Conservation (phyloP, 2,329 filamentous ascomycete genomes). For the Arthrobotrys sphaeroides region DNA sequence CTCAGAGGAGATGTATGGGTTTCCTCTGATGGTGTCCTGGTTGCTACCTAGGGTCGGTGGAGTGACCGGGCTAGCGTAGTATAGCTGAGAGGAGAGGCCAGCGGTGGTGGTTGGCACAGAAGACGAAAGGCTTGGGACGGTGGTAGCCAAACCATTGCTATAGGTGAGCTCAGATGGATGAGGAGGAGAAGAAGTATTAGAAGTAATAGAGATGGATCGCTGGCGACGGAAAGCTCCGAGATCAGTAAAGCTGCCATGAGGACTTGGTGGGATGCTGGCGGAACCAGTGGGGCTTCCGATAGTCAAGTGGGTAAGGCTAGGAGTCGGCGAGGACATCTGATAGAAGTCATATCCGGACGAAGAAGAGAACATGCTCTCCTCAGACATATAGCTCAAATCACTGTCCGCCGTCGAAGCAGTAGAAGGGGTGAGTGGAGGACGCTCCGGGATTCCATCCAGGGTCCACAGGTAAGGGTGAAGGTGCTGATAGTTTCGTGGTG, state of each 20-base stretch:
- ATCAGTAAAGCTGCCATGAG: conserved; percentile 54
- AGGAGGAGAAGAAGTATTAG: conserved; percentile 46
- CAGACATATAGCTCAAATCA: conserved; percentile 54
- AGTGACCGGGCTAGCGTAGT: conserved; percentile 42
- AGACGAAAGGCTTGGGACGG: conserved; percentile 35
- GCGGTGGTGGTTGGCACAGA: conserved; percentile 36
- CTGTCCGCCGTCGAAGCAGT: conserved; percentile 52
- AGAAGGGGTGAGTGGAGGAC: conserved; percentile 54
- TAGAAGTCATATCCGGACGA: conserved; percentile 76
- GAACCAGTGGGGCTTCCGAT: conserved; percentile 47
- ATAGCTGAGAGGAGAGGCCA: conserved; percentile 27
- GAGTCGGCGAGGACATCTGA: conserved; percentile 64
- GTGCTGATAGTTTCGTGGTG: conserved; percentile 50
- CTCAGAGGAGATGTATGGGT: conserved; percentile 47
- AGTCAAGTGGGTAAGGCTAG: conserved; percentile 52
- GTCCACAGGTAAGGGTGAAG: conserved; percentile 51
- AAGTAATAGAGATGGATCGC: conserved; percentile 49
- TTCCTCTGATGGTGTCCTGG: conserved; percentile 52
- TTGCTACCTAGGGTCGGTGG: conserved; percentile 28
- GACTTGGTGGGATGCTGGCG: conserved; percentile 50
- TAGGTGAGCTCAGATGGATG: conserved; percentile 44
- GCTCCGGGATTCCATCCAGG: conserved; percentile 57
- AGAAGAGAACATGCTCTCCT: conserved; percentile 66
- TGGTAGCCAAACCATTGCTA: conserved; percentile 49
- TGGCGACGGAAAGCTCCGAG: conserved; percentile 52